Evolutionary conservation across 306 rosid genomes (phyloP), one percentile per base, ranked within the genome.

Genomic region (Lagenaria siceraria): DNA sequence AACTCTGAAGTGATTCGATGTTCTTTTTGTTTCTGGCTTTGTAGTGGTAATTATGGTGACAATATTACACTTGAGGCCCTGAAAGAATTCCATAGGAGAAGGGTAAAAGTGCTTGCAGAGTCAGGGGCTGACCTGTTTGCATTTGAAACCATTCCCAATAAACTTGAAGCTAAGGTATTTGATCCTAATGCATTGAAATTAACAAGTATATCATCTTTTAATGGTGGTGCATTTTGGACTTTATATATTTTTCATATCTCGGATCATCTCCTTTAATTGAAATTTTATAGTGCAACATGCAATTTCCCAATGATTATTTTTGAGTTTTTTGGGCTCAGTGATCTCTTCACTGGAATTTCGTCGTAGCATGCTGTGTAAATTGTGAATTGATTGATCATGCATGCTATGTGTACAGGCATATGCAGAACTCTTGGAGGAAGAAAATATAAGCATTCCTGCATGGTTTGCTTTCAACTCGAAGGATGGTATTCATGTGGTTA

Each of bases 61-160:
- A 88, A 78, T 36, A 80, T 89, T 54, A 92, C 86, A 62, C 56
- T 90, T 6, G 85, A 87, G 53, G 82, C 82, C 35, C 81, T 94
- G 53, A 94, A 92, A 76, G 92, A 87, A 53, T 92, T 92, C 63
- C 96, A 94, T 69, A 82, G 96, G 84, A 92, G 81, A 78, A 91
- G 96, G 68, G 90, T 91, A 2, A 86, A 91, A 86, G 84, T 94
- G 78, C 89, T 94, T 38, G 95, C 87, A 27, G 86, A 79, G 40
- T 83, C 96, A 0, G 97, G 97, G 48, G 94, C 97, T 31, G 96
- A 93, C 77, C 77, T 93, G 27, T 87, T 93, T 77, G 98, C 98
- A 15, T 91, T 93, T 73, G 98, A 93, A 84, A 93, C 96, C 38
- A 90, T 81, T 61, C 98, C 97, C 54, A 94, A 89, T 82, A 89